Evolutionary conservation across 2,329 filamentous ascomycete species (phyloP).

Genomic region (Sordariomycetes sp.): DNA sequence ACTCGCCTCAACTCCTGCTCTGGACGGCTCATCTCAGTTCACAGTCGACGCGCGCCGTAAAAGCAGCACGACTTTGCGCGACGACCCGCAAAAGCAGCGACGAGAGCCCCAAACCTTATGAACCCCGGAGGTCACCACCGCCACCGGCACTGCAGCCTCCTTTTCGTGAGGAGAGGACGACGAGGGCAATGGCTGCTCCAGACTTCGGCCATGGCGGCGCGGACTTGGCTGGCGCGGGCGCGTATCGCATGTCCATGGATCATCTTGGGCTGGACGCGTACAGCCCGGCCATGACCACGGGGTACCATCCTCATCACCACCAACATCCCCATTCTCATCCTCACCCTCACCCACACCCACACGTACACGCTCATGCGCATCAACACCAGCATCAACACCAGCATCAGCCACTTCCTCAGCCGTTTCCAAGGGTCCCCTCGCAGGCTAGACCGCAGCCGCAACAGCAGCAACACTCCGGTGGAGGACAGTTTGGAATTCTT

Average conservation of each 20-base stretch:
- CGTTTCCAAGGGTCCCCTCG: no score
- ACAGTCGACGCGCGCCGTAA: no score
- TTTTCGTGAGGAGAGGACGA: no score
- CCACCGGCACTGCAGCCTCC: no score
- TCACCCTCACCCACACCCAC: background rate
- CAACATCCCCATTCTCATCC: background rate
- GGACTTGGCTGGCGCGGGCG: constrained; percentile 1
- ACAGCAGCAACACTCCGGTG: constrained; percentile 8
- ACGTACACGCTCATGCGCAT: no score
- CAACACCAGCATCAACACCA: constrained; percentile 1
- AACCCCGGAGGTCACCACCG: no score
- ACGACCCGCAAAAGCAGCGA: no score
- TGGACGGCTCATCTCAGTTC: no score
- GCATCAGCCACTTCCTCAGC: background rate
- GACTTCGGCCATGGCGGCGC: background rate
- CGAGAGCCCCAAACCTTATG: no score
- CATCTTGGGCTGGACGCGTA: constrained; percentile 1
- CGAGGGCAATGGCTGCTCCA: constrained; percentile 2
- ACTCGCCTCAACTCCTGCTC: no score
- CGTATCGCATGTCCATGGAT: constrained; percentile 6
- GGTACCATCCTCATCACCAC: background rate
- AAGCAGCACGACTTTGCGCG: no score
- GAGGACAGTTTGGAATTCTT: constrained; percentile 37
- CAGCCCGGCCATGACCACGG: background rate
- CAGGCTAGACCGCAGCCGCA: constrained; percentile 2